Evolutionary conservation across 1,139 yeast species (phyloP).

Genomic region (Saccharomyces pastorianus): DNA sequence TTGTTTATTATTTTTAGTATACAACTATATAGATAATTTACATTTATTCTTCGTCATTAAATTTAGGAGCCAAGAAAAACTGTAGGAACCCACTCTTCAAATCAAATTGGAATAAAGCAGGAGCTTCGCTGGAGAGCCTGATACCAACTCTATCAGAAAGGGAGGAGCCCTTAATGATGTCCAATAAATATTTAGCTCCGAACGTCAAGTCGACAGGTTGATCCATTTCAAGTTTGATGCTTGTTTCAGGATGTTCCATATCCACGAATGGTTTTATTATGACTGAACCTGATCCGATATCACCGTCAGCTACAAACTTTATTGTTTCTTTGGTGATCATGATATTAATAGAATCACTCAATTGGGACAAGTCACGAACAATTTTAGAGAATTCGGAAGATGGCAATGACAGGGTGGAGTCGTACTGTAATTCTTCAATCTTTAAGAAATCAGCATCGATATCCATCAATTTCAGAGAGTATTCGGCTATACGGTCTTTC

Average conservation of each 20-base stretch:
- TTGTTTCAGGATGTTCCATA: constrained; percentile 69
- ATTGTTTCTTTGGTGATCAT: constrained; percentile 88
- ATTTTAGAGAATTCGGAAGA: constrained; percentile 81
- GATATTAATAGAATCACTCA: constrained; percentile 82
- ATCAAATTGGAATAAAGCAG: constrained; percentile 89
- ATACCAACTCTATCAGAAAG: constrained; percentile 71
- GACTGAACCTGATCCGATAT: constrained; percentile 80
- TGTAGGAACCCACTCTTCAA: constrained; percentile 89
- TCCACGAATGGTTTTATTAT: constrained; percentile 79
- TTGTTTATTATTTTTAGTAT: constrained; percentile 1
- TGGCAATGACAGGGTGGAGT: constrained; percentile 81
- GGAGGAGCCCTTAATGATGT: constrained; percentile 85
- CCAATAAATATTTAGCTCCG: constrained; percentile 83
- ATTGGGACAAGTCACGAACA: constrained; percentile 76
- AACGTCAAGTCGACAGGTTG: constrained; percentile 85
- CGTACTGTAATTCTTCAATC: constrained; percentile 90
- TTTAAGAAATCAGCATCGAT: constrained; percentile 91
- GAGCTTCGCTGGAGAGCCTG: constrained; percentile 83
- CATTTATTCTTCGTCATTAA: constrained; percentile 71
- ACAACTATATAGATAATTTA: constrained; percentile 1
- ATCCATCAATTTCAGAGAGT: constrained; percentile 87
- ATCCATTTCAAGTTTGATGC: constrained; percentile 68
- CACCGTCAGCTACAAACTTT: constrained; percentile 86
- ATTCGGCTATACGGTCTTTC: constrained; percentile 89
- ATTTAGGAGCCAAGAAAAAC: constrained; percentile 95